Base-by-base conservation (phyloP, 2,329 filamentous ascomycete species). In the Colletotrichum cereale region DNA sequence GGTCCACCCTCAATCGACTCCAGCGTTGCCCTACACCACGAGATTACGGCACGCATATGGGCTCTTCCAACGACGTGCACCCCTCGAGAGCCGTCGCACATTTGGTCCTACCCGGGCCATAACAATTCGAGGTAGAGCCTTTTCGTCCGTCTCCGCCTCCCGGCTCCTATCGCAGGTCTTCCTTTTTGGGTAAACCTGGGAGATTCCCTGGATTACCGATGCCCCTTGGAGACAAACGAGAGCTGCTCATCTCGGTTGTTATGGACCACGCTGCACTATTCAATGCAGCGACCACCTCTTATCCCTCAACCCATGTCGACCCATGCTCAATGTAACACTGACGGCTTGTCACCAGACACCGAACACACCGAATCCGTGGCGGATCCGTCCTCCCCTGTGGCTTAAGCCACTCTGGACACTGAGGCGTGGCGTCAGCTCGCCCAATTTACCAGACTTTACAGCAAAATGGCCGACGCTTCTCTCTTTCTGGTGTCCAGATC, bases 81-180 rank as follows among this genome's bases (percentile, higher is more conserved):
- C 38, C 56, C 48, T 57, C 67, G 34, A 53, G 26, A 36, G 18
- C 44, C 26, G 34, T 69, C 47, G 57, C 50, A 52, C 38, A 63
- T 21, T 16, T 34, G 18, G 38, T 48, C 24, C 29, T 61, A 42
- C 58, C 53, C 31, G n/a, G 18, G 29, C 44, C 52, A 24, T 38
- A 29, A 34, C 65, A 44, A 50, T 63, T 38, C 44, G 48, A 68
- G 26, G 58, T 58, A 64, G 47, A 42, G 65, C 58, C 31, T 68
- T 68, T 44, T 62, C 42, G 21, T 61, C 65, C 65, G 58, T 53
- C 68, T 68, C 68, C 65, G 38, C 58, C 52, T 68, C 44, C 69
- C 65, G 65, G 53, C 65, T 68, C 29, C 44, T 60, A 18, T 64
- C 65, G 69, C 69, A 71, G 42, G 68, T 68, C 68, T 24, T 68